These are phyloP conservation scores for Dendrostoma leiphaemia DNA, from an alignment of 2,329 filamentous ascomycete species.

Conservation along the genomic window DNA sequence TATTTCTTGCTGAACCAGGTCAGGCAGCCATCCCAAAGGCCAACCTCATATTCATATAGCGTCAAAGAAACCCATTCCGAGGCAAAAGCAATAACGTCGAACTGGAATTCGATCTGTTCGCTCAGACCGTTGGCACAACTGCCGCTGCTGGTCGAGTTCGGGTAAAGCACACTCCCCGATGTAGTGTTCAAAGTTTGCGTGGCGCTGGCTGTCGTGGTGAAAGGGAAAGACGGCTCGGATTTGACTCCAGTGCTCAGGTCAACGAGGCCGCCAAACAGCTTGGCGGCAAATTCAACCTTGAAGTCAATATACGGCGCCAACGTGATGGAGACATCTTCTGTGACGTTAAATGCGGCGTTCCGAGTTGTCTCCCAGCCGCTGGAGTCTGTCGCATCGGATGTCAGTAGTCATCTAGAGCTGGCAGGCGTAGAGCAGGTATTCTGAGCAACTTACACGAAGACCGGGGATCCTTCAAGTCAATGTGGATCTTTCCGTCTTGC, in stretches of 20 bases:
- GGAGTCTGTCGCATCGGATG: neutral
- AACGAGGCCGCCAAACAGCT: constrained; percentile 14
- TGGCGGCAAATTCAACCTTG: constrained; percentile 18
- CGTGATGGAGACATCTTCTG: constrained; percentile 8
- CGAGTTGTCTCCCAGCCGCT: constrained; percentile 10
- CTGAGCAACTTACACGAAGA: constrained; percentile 8
- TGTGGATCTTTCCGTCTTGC: constrained; percentile 17
- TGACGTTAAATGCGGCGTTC: constrained; percentile 6
- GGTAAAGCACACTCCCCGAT: constrained; percentile 1
- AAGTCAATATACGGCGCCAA: constrained; percentile 16
- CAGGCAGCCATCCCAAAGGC: constrained; percentile 12
- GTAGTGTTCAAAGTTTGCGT: constrained; percentile 15
- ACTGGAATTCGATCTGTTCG: constrained; percentile 8
- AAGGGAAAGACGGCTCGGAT: constrained; percentile 15
- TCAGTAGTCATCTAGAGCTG: neutral
- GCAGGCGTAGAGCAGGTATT: no score
- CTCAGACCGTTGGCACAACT: constrained; percentile 15
- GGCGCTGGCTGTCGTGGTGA: constrained; percentile 12
- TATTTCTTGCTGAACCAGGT: neutral
- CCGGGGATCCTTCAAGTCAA: constrained; percentile 13
- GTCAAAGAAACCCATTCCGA: constrained; percentile 7
- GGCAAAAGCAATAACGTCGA: constrained; percentile 14
- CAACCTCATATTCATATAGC: constrained; percentile 13
- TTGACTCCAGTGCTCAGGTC: constrained; percentile 18
- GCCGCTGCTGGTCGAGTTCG: constrained; percentile 13